Conservation (phyloP, 2,329 filamentous ascomycete species). For the Didymosphaeria variabile region DNA sequence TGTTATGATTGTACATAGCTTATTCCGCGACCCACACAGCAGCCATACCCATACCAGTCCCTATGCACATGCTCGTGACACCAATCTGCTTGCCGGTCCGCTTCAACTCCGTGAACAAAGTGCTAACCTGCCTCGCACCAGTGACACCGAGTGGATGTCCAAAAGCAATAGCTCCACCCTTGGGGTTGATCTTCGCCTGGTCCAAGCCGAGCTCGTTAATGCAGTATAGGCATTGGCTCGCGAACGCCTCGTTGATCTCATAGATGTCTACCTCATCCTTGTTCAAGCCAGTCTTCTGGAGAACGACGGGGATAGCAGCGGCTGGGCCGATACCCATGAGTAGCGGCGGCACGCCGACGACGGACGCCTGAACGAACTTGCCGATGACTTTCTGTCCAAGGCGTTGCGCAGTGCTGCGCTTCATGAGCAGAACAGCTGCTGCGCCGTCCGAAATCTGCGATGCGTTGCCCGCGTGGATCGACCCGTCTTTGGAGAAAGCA, state of each 20-base stretch:
- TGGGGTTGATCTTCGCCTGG: slow-evolving; percentile 90
- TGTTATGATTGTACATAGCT: slow-evolving; percentile 22
- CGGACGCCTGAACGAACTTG: slow-evolving; percentile 86
- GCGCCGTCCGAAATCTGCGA: slow-evolving; percentile 94
- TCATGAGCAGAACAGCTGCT: slow-evolving; percentile 94
- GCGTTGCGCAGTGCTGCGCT: slow-evolving; percentile 85
- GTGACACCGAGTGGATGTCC: slow-evolving; percentile 96
- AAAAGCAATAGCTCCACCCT: slow-evolving; percentile 95
- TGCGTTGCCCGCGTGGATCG: slow-evolving; percentile 95
- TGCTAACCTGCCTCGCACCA: slow-evolving; percentile 91
- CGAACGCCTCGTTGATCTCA: slow-evolving; percentile 99
- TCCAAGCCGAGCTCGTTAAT: slow-evolving; percentile 86
- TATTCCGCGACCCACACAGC: slow-evolving; percentile 96
- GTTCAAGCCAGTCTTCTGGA: slow-evolving; percentile 84
- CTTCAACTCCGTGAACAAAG: slow-evolving; percentile 87
- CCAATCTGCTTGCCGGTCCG: slow-evolving; percentile 85
- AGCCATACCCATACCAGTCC: slow-evolving; percentile 96
- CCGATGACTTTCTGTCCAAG: slow-evolving; percentile 90
- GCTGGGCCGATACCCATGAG: slow-evolving; percentile 97
- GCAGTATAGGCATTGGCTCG: slow-evolving; percentile 93
- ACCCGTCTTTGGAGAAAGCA: slow-evolving; percentile 89
- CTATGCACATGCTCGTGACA: slow-evolving; percentile 94
- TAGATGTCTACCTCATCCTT: slow-evolving; percentile 92
- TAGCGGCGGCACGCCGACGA: slow-evolving; percentile 89
- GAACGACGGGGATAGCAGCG: slow-evolving; percentile 92